phyloP scores from a whole-genome alignment of 2,329 filamentous ascomycete genomes.

The Elsinoe arachidis region DNA sequence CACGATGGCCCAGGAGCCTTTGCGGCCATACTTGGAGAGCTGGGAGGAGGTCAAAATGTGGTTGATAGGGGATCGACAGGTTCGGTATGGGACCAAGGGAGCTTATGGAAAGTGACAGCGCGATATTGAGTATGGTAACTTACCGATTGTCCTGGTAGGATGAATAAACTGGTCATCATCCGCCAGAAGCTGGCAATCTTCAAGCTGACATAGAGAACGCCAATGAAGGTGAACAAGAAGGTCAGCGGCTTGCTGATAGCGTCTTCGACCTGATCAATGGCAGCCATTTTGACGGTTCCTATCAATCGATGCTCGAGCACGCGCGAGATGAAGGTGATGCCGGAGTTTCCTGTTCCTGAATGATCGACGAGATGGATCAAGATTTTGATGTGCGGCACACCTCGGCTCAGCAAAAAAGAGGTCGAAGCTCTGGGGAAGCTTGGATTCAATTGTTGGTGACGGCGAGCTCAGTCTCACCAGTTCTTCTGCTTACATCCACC shows the following conservation, averaged over 20 bases:
- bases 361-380: not conserved
- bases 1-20: conserved; percentile 87
- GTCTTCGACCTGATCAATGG: conserved; percentile 20
- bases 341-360: not conserved
- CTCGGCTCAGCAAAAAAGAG: not conserved
- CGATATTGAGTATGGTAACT: conserved; percentile 17
- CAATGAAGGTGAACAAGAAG: conserved; percentile 29
- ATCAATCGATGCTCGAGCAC: not conserved
- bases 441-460: not conserved
- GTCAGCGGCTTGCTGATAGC: conserved; percentile 25
- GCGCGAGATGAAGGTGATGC: not conserved
- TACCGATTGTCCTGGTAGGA: conserved; percentile 41
- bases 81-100: not conserved
- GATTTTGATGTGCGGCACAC: conserved; percentile 8
- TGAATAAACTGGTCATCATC: conserved; percentile 40
- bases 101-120: not conserved
- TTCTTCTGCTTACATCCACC: too few relatives aligned
- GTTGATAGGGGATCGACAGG: not conserved
- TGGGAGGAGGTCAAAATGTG: conserved; percentile 30
- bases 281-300: not conserved
- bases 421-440: not conserved
- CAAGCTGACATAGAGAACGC: conserved; percentile 29
- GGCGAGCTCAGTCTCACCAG: too few relatives aligned
- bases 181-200: conserved; percentile 40
- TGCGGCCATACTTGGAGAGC: conserved; percentile 84